These are phyloP conservation scores for Myxozyma mucilagina DNA, from an alignment of 805 yeast genomes.

Conservation along the genomic window DNA sequence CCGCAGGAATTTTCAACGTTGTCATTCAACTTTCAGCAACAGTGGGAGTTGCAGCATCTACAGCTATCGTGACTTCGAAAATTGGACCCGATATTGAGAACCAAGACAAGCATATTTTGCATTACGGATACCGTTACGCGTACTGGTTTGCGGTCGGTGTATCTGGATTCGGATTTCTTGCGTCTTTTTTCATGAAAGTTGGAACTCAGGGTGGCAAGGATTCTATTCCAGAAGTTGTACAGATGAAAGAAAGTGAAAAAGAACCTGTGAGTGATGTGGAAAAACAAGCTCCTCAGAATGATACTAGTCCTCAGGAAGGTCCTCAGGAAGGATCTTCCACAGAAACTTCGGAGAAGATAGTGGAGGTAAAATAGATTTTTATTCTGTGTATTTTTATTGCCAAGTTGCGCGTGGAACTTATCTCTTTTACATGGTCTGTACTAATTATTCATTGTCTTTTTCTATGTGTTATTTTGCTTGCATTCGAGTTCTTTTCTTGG, in stretches of 20 bases:
- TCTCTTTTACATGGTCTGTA: no score
- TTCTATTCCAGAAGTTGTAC: background rate
- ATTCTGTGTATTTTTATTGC: no score
- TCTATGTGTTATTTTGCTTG: no score
- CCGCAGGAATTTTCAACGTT: constrained; percentile 53
- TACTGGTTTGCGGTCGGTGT: constrained; percentile 42
- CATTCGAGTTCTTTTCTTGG: no score
- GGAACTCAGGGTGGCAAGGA: constrained; percentile 37
- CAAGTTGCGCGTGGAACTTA: no score
- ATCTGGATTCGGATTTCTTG: constrained; percentile 36
- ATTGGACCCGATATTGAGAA: constrained; percentile 16
- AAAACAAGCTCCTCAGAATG: background rate
- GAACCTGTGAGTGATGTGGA: background rate
- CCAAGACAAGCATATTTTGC: constrained; percentile 4
- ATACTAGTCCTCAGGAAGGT: background rate
- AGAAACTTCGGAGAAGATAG: background rate
- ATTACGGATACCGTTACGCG: constrained; percentile 26
- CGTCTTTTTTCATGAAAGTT: constrained; percentile 40
- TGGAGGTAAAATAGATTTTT: background rate
- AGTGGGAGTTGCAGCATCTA: constrained; percentile 48
- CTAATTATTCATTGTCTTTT: no score
- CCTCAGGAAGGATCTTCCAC: no score
- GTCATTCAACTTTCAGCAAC: constrained; percentile 46
- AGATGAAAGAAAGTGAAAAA: background rate
- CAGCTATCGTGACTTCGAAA: constrained; percentile 44